Conservation (phyloP, 2,329 filamentous ascomycete genomes). For the Penicillium italicum region DNA sequence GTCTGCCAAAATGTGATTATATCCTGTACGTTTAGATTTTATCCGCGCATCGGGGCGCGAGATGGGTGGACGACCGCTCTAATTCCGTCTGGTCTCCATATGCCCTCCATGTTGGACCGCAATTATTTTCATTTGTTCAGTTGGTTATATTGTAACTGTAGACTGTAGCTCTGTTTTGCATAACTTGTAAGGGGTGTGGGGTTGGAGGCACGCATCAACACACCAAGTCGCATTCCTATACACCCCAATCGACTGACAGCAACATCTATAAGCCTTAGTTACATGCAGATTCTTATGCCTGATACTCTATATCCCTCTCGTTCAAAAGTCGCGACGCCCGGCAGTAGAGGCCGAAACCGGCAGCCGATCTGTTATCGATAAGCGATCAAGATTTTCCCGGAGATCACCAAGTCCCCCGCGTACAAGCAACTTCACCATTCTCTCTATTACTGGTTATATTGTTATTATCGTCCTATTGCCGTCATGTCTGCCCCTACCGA, state of each 20-base stretch:
- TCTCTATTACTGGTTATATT: slow-evolving; percentile 2
- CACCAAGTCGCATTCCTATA: background rate
- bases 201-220: background rate
- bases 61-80: slow-evolving; percentile 27
- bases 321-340: slow-evolving; percentile 1
- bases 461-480: background rate
- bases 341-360: slow-evolving; percentile 30
- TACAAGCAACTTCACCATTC: slow-evolving; percentile 7
- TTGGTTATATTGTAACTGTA: background rate
- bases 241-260: background rate
- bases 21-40: slow-evolving; percentile 44
- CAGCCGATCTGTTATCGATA: slow-evolving; percentile 36
- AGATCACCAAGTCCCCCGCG: slow-evolving; percentile 11
- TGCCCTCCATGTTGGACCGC: slow-evolving; percentile 27
- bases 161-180: background rate
- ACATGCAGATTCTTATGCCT: background rate
- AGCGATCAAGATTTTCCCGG: slow-evolving; percentile 35
- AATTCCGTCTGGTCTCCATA: slow-evolving; percentile 28
- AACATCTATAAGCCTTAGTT: background rate
- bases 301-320: background rate
- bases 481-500: slow-evolving; percentile 34
- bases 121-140: slow-evolving; percentile 37
- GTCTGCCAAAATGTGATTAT: slow-evolving; percentile 37
- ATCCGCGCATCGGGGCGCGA: slow-evolving; percentile 30
- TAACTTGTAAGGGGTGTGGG: background rate